Percentiles rank a stretch among this genome's conserved stretches.
phyloP scores from a whole-genome alignment of 176 grass and related monocot genomes.

The Avena atlantica region DNA sequence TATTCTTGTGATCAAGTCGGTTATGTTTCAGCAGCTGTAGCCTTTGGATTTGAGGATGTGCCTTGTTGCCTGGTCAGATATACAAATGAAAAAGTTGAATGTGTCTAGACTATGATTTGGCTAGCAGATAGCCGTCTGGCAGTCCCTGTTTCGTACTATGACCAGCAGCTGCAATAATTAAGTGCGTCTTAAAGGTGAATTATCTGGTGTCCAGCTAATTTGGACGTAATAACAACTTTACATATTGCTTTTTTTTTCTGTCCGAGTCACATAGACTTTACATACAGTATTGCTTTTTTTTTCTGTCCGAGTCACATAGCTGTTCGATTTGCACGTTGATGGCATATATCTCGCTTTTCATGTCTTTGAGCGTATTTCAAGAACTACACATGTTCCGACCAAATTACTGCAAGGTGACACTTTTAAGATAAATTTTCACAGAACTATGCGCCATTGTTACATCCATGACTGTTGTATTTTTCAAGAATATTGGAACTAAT shows the following conservation, averaged over 20 bases:
- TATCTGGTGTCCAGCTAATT: neutral
- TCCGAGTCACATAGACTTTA: too few relatives aligned
- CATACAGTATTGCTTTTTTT: too few relatives aligned
- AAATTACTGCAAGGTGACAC: too few relatives aligned
- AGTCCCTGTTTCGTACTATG: neutral
- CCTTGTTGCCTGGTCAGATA: neutral
- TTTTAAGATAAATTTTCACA: too few relatives aligned
- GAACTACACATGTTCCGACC: too few relatives aligned
- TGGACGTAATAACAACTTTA: neutral
- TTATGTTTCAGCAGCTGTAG: neutral
- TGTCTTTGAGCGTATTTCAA: too few relatives aligned
- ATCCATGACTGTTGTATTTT: too few relatives aligned
- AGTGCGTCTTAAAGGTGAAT: neutral
- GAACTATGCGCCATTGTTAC: too few relatives aligned
- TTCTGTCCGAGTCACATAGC: too few relatives aligned
- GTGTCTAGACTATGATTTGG: neutral
- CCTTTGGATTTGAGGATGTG: neutral
- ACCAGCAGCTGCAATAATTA: neutral
- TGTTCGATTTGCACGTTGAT: too few relatives aligned
- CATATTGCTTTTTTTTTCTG: neutral
- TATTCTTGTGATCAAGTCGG: slow-evolving; percentile 6
- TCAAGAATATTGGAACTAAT: too few relatives aligned
- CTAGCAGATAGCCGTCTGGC: neutral
- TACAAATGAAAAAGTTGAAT: neutral
- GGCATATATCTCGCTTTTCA: too few relatives aligned